Base-by-base conservation (phyloP, 2,329 filamentous ascomycete species). In the Alternaria novae-zelandiae region DNA sequence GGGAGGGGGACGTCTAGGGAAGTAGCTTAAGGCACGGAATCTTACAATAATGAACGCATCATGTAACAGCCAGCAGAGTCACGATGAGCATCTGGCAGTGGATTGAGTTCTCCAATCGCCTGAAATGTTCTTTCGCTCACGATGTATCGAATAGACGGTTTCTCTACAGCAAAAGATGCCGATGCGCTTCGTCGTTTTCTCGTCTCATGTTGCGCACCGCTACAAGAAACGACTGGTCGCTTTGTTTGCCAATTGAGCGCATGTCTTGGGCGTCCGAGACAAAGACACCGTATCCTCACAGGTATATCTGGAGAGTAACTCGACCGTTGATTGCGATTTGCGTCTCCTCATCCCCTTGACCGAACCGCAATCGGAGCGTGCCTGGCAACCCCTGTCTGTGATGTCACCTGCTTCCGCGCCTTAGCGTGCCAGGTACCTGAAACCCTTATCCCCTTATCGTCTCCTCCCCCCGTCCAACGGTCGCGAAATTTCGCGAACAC, bases 341-440 rank as follows among this genome's bases (percentile, higher is more conserved):
- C 30, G 36, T 53, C 30, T 41, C 49, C 28, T 53, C 28, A 53
- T 36, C 30, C 41, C 28, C 49, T 15, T 36, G 49, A 36, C 32
- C 32, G 11, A 25, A 53, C 30, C 20, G 32, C 17, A 12, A 53
- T 53, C 20, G 49, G 25, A 23, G 25, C 17, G 41, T 46, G 44
- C 25, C 25, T 45, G 36, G 25, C 13, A 13, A 46, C 23, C 54
- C 41, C 25, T 56, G 54, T 28, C 13, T 36, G 36, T 65, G 62
- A 67, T 58, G 63, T 74, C 72, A 74, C 59, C 20, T 57, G 70
- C 63, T 17, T 26, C 49, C 65, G 70, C 66, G 68, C 59, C 53
- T 54, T 69, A 70, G 71, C 66, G 65, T 53, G 47, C 30, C 49
- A 23, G 49, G 28, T 41, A 41, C 36, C 36, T 41, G 36, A 17